Evolutionary conservation across 768 basidiomycete species (phyloP), one percentile per base, ranked within the genome.

Genomic region (Trametes meyenii): DNA sequence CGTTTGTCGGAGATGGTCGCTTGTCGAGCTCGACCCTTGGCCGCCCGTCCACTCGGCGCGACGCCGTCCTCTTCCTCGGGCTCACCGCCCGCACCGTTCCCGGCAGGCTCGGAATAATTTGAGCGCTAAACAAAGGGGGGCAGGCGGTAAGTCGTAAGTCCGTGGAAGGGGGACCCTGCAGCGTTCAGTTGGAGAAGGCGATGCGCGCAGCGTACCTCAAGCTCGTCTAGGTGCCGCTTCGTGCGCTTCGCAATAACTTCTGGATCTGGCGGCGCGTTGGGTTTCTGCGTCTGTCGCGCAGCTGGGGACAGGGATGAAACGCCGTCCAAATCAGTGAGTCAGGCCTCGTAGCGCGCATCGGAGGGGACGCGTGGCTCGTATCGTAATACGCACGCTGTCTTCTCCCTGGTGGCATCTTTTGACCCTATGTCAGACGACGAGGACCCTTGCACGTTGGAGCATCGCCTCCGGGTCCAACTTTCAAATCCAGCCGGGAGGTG

Each of bases 191-290:
- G 16, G n/a, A n/a, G n/a, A n/a, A 19, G 48, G 26, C 35, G 64
- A 12, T 57, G 62, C 55, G 33, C 5, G 24, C 46, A 13, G 21
- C 72, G 12, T 66, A 88, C 92, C 82, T 95, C 92, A 50, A 95
- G 86, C 72, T 95, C 92, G 63, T 90, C 90, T 8, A 95, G 82
- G 73, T 89, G 92, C 43, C 85, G 78, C 72, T 83, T 87, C 10
- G 85, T 89, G 60, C 92, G 85, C 71, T 89, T 91, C 11, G 87
- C 84, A 58, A 94, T 80, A 48, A 89, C 74, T 56, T 92, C 89
- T 0, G 85, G 78, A 12, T 86, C 78, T 19, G 90, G 74, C 2
- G 62, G 61, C 17, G 50, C 50, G 49, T 48, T 72, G 51, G 78
- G 76, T 40, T 76, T 70, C 63, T 79, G 80, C 29, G 82, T 76